Evolutionary conservation across 2,329 filamentous ascomycete species (phyloP).

Genomic region (Aspergillus fructus): DNA sequence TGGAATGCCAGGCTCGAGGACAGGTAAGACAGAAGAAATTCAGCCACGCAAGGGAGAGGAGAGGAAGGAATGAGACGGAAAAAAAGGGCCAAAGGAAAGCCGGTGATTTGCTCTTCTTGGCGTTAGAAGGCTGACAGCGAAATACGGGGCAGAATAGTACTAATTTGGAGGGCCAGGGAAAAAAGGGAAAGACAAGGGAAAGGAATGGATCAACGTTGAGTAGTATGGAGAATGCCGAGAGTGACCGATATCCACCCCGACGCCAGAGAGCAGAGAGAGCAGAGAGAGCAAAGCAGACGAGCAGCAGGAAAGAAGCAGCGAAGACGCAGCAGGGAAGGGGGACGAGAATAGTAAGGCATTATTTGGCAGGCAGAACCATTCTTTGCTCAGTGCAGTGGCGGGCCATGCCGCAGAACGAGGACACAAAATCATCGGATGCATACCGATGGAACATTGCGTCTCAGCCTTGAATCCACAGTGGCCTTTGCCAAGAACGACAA

Average conservation of each 20-base stretch:
- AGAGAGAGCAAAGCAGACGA: neutral
- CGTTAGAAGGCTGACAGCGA: neutral
- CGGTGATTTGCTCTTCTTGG: neutral
- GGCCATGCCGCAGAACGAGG: slow-evolving; percentile 1
- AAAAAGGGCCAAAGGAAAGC: neutral
- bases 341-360: neutral
- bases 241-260: slow-evolving; percentile 2
- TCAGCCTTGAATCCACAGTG: neutral
- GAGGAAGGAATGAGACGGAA: slow-evolving; percentile 1
- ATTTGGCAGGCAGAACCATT: slow-evolving; percentile 7
- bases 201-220: slow-evolving; percentile 7
- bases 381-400: neutral
- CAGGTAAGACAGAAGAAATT: neutral
- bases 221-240: slow-evolving; percentile 2
- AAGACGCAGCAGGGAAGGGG: neutral
- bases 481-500: neutral
- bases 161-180: neutral
- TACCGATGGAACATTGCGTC: neutral
- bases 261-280: neutral
- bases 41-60: neutral
- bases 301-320: neutral
- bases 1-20: neutral
- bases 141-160: neutral
- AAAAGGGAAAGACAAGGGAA: neutral
- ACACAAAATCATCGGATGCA: neutral